Percentiles rank a stretch among this genome's conserved stretches.
Evolutionary conservation across 257 asterid species (phyloP).

Genomic region (Gardenia jasminoides): DNA sequence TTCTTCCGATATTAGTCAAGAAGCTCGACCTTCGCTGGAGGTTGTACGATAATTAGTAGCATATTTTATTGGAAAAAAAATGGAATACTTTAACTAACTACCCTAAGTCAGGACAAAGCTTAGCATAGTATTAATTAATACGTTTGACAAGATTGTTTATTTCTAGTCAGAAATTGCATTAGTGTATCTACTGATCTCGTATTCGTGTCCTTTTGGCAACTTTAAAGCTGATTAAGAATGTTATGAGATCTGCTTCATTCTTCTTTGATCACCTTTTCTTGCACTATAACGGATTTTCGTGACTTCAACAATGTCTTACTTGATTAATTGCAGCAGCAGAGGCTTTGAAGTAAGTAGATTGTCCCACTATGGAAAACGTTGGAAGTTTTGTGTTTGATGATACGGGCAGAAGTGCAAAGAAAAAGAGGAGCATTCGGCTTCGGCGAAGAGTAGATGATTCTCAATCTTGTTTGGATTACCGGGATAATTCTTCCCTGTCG

Average conservation of each 20-base stretch:
- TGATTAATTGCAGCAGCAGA: background rate
- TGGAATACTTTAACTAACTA: background rate
- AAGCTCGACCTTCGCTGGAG: background rate
- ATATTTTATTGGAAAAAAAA: too few relatives aligned
- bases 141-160: background rate
- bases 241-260: background rate
- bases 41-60: background rate
- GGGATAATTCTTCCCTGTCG: conserved; percentile 51
- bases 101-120: background rate
- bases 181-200: background rate
- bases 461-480: conserved; percentile 41
- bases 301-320: background rate
- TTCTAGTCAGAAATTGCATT: background rate
- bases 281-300: too few relatives aligned
- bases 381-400: conserved; percentile 37
- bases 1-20: background rate
- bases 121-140: too few relatives aligned
- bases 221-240: background rate
- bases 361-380: conserved; percentile 43
- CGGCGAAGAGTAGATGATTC: conserved; percentile 55
- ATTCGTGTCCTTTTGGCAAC: background rate
- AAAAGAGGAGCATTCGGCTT: conserved; percentile 54
- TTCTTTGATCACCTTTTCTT: background rate
- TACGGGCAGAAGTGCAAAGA: conserved; percentile 34
- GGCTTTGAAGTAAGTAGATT: background rate